Conservation (phyloP, 1,139 yeast species). For the Debaryomycetaceae sp. region DNA sequence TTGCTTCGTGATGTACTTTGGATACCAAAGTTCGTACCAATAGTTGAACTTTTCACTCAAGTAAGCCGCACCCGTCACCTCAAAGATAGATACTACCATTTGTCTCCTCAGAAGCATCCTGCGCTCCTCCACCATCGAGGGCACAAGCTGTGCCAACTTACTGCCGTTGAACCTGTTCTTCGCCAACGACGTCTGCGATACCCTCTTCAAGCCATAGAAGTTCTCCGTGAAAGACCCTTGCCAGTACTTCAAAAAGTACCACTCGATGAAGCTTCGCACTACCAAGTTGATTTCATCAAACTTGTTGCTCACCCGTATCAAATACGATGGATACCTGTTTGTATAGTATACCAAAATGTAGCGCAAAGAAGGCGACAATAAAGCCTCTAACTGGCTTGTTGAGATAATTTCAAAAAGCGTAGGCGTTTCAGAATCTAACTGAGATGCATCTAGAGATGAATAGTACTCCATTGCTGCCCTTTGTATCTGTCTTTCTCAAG, state of each 20-base stretch:
- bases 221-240: slow-evolving; percentile 88
- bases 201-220: slow-evolving; percentile 83
- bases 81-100: slow-evolving; percentile 54
- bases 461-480: slow-evolving; percentile 64
- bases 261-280: slow-evolving; percentile 67
- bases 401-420: slow-evolving; percentile 82
- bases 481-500: neutral
- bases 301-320: slow-evolving; percentile 58
- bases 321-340: slow-evolving; percentile 67
- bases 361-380: slow-evolving; percentile 79
- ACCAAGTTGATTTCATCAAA: slow-evolving; percentile 75
- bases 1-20: slow-evolving; percentile 52
- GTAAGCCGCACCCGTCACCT: slow-evolving; percentile 67
- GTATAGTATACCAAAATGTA: slow-evolving; percentile 82
- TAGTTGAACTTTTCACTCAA: slow-evolving; percentile 65
- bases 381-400: slow-evolving; percentile 69
- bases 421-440: slow-evolving; percentile 71
- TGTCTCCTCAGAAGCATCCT: slow-evolving; percentile 56
- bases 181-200: slow-evolving; percentile 40
- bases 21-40: slow-evolving; percentile 60
- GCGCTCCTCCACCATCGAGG: slow-evolving; percentile 51
- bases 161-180: slow-evolving; percentile 25
- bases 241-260: slow-evolving; percentile 68
- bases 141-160: slow-evolving; percentile 40
- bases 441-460: slow-evolving; percentile 73